Percentiles rank a stretch among this genome's conserved stretches.
Conservation (phyloP, 139 green algal genomes). For the Zygnema cylindricum region DNA sequence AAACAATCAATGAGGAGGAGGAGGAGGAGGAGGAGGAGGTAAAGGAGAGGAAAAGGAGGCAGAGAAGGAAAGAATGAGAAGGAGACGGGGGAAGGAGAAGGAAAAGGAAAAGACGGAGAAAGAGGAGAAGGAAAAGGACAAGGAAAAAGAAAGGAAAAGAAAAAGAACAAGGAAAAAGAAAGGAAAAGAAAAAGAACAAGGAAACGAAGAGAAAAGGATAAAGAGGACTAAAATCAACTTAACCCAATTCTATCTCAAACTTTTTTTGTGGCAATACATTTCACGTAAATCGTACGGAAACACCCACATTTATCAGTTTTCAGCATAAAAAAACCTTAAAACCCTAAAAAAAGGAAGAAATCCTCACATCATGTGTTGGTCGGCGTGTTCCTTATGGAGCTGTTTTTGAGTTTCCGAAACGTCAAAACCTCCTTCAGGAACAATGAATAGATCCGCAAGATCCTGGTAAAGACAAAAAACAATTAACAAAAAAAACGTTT, state of each 20-base stretch:
- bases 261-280: background rate
- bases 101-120: background rate
- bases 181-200: background rate
- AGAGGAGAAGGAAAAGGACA: background rate
- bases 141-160: background rate
- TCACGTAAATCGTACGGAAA: background rate
- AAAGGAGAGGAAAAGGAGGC: background rate
- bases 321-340: too few relatives aligned
- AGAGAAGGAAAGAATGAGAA: background rate
- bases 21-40: background rate
- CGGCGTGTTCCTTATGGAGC: slow-evolving; percentile 17
- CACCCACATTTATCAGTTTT: background rate
- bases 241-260: too few relatives aligned
- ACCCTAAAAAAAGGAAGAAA: background rate
- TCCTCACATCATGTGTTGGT: slow-evolving; percentile 14
- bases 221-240: too few relatives aligned
- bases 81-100: background rate
- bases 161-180: background rate
- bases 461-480: too few relatives aligned
- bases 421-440: slow-evolving; percentile 37
- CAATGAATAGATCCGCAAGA: slow-evolving; percentile 26
- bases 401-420: slow-evolving; percentile 7
- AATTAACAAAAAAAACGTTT: too few relatives aligned
- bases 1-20: background rate
- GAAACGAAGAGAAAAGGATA: background rate